Evolutionary conservation across 2,329 filamentous ascomycete genomes (phyloP).

Genomic region (Dactylonectria macrodidyma): DNA sequence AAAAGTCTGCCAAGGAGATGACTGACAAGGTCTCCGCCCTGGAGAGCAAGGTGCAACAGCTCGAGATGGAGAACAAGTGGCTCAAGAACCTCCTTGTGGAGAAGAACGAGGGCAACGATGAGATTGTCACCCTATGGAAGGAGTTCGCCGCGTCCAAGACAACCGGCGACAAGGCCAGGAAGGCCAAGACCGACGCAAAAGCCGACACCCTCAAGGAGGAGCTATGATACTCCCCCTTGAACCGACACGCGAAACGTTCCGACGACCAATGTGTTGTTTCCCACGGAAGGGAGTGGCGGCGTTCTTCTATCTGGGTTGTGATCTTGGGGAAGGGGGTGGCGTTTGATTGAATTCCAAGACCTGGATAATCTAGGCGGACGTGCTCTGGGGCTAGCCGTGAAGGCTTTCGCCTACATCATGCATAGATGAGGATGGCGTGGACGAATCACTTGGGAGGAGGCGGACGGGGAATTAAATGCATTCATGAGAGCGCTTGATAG

Average conservation of each 20-base stretch:
- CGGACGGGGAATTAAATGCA: conserved; percentile 34
- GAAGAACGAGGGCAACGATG: conserved; percentile 78
- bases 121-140: conserved; percentile 66
- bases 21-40: conserved; percentile 82
- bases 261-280: conserved; percentile 32
- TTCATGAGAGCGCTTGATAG: conserved; percentile 39
- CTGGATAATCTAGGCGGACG: conserved; percentile 33
- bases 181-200: conserved; percentile 41
- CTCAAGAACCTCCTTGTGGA: conserved; percentile 85
- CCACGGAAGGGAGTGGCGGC: conserved; percentile 41
- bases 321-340: conserved; percentile 34
- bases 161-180: conserved; percentile 50
- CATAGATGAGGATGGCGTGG: conserved; percentile 33
- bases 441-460: conserved; percentile 24
- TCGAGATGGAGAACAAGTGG: conserved; percentile 90
- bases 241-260: conserved; percentile 32
- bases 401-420: conserved; percentile 36
- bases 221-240: conserved; percentile 34
- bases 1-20: conserved; percentile 86
- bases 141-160: conserved; percentile 61
- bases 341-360: conserved; percentile 45
- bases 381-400: conserved; percentile 35
- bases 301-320: conserved; percentile 45
- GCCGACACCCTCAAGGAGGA: conserved; percentile 47
- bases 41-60: conserved; percentile 80